Base-by-base conservation (phyloP, 306 rosid species). In the Hippophae tibetana region DNA sequence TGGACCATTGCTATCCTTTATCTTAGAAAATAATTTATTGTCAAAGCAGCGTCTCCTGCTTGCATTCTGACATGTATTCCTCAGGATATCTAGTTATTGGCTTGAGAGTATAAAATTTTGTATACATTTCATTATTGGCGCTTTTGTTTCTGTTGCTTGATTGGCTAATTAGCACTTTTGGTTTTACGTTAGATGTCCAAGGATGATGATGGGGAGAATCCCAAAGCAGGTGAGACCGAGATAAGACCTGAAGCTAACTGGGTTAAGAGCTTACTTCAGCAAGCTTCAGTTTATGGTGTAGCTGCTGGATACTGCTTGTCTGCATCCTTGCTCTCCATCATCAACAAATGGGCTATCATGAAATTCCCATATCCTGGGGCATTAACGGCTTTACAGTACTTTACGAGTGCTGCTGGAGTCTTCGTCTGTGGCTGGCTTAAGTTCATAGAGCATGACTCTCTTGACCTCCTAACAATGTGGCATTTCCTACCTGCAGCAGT, bases 291-390 rank as follows among this genome's bases (percentile, higher is more conserved):
- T 3, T 89, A 85, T 43, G 86, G 96, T 43, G 70, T 89, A 27
- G 96, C 94, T 38, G 86, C 84, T 55, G 96, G 96, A 27, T 89
- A 89, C 66, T 89, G 96, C 72, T 62, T 89, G 49, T 89, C 96
- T 43, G 96, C 96, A 13, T 89, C 96, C 13, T 69, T 89, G 74
- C 90, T 89, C 31, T 89, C 96, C 42, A 85, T 89, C 52, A 89
- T 89, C 64, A 89, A 85, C 78, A 89, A 89, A 85, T 89, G 94
- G 96, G 96, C 96, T 56, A 74, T 89, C 25, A 80, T 85, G 90
- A 85, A 85, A 72, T 89, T 89, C 71, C 96, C 96, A 54, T 89
- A 89, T 69, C 96, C 96, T 0, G 96, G 96, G 0, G 94, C 96
- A 1, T 76, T 89, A 13, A 89, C 94, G 12, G 96, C 96, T 9